A percentile compares a stretch with the other conserved stretches of the same genome.
These are phyloP conservation scores for Trypanosomatidae sp. DNA, from an alignment of 208 protist species.

Conservation along the genomic window DNA sequence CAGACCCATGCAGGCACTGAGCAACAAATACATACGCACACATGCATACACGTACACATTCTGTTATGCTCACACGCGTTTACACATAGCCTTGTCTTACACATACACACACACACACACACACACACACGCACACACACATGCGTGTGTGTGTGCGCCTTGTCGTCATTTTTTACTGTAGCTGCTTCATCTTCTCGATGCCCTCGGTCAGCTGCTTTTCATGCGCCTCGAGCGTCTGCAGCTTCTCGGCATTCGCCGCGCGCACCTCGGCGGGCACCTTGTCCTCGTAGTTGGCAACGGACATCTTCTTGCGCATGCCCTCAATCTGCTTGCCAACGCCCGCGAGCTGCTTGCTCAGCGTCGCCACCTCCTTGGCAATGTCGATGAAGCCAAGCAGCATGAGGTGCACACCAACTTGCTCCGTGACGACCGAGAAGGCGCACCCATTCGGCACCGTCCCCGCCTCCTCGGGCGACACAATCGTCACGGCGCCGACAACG, in stretches of 20 bases:
- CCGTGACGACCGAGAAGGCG: slow-evolving; percentile 74
- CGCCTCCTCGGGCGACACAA: slow-evolving; percentile 36
- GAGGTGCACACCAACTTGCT: slow-evolving; percentile 77
- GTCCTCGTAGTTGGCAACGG: slow-evolving; percentile 75
- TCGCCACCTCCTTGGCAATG: slow-evolving; percentile 74
- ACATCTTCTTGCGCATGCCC: slow-evolving; percentile 79
- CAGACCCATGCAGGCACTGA: too few relatives aligned
- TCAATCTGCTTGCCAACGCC: slow-evolving; percentile 73
- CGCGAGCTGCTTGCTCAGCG: slow-evolving; percentile 76
- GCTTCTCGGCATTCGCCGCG: slow-evolving; percentile 69
- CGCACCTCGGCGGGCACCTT: slow-evolving; percentile 84
- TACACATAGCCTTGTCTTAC: not conserved
- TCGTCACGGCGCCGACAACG: slow-evolving; percentile 56
- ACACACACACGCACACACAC: too few relatives aligned
- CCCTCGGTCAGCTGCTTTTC: slow-evolving; percentile 47
- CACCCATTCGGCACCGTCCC: slow-evolving; percentile 64
- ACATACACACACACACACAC: not conserved
- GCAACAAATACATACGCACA: too few relatives aligned
- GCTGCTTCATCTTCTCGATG: slow-evolving; percentile 61
- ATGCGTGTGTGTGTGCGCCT: not conserved
- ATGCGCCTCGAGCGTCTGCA: slow-evolving; percentile 44
- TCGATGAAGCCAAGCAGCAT: slow-evolving; percentile 88
- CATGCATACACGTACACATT: too few relatives aligned
- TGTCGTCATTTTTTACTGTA: slow-evolving; percentile 1
- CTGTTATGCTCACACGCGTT: too few relatives aligned